phyloP scores from a whole-genome alignment of 805 yeast genomes.

The Scheffersomyces amazonensis region DNA sequence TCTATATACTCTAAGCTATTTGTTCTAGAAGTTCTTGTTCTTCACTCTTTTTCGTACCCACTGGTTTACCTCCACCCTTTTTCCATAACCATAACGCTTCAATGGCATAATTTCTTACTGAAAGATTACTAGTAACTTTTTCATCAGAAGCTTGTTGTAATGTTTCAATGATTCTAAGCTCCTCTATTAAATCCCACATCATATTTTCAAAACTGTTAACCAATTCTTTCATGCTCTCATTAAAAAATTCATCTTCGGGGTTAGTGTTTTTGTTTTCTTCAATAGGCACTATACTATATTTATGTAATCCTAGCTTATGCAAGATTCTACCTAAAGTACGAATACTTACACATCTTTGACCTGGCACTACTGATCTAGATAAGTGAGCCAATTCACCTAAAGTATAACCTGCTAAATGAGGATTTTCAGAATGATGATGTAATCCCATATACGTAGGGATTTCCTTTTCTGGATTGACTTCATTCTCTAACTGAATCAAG shows the following conservation, averaged over 20 bases:
- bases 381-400: slow-evolving; percentile 76
- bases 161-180: slow-evolving; percentile 60
- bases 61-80: slow-evolving; percentile 42
- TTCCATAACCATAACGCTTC: slow-evolving; percentile 93
- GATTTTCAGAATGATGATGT: slow-evolving; percentile 89
- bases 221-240: slow-evolving; percentile 20
- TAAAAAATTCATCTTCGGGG: slow-evolving; percentile 34
- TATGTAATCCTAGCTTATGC: slow-evolving; percentile 70
- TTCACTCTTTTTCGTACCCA: slow-evolving; percentile 12
- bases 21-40: slow-evolving; percentile 15
- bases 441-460: slow-evolving; percentile 64
- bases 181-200: slow-evolving; percentile 71
- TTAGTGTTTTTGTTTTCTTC: slow-evolving; percentile 27
- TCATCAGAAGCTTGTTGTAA: slow-evolving; percentile 71
- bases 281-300: slow-evolving; percentile 52
- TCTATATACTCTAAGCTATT: neutral
- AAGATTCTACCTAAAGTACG: slow-evolving; percentile 85
- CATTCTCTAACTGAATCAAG: slow-evolving; percentile 49
- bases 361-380: slow-evolving; percentile 72
- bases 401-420: slow-evolving; percentile 91
- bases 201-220: slow-evolving; percentile 43
- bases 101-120: slow-evolving; percentile 77
- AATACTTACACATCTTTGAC: slow-evolving; percentile 85
- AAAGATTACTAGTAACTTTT: slow-evolving; percentile 55
- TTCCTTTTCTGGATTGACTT: slow-evolving; percentile 10